These are phyloP conservation scores for Bipolaris cookei DNA, from an alignment of 2,329 filamentous ascomycete genomes.

Conservation along the genomic window DNA sequence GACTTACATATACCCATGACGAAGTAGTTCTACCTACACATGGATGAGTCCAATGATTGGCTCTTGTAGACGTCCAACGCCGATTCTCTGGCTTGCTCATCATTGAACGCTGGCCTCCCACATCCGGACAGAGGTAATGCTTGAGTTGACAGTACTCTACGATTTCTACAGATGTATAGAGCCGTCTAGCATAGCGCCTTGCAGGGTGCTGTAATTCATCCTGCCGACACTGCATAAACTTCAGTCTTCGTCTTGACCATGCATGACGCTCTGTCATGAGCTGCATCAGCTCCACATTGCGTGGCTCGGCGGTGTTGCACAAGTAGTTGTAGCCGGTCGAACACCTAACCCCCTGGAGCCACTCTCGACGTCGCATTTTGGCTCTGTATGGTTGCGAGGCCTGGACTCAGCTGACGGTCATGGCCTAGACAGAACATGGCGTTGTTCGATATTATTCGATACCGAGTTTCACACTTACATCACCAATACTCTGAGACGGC, in stretches of 20 bases:
- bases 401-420: constrained; percentile 5
- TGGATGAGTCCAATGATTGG: constrained; percentile 20
- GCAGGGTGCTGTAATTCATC: background rate
- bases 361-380: constrained; percentile 6
- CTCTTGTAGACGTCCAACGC: constrained; percentile 14
- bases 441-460: background rate
- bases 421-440: background rate
- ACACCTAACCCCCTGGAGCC: constrained; percentile 13
- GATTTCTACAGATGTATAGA: background rate
- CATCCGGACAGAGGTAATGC: constrained; percentile 19
- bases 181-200: background rate
- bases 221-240: background rate
- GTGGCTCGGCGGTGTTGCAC: constrained; percentile 12
- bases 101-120: constrained; percentile 16
- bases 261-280: constrained; percentile 2
- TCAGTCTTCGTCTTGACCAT: background rate
- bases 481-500: background rate
- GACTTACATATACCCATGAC: constrained; percentile 25
- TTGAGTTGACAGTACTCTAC: background rate
- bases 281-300: constrained; percentile 16
- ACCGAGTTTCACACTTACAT: background rate
- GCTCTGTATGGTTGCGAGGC: constrained; percentile 17
- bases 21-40: constrained; percentile 19
- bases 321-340: constrained; percentile 16
- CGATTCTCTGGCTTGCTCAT: constrained; percentile 3